These are phyloP conservation scores for Salix koriyanagi DNA, from an alignment of 345 rosid species.

Conservation along the genomic window DNA sequence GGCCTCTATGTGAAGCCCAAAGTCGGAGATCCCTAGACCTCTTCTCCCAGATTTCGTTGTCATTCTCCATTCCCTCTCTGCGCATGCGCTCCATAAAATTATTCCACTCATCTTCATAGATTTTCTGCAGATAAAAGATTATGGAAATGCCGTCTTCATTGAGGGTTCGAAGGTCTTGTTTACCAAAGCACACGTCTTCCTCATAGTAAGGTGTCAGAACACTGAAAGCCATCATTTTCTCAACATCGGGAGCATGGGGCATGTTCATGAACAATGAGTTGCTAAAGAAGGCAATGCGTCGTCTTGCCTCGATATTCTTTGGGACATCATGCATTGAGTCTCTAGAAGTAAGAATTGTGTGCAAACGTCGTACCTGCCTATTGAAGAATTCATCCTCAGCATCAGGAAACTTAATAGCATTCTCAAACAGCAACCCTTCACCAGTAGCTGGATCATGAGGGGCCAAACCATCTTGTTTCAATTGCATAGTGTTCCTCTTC, in stretches of 20 bases:
- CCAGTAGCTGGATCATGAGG: slow-evolving; percentile 35
- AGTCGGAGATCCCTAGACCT: slow-evolving; percentile 74
- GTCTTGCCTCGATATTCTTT: slow-evolving; percentile 71
- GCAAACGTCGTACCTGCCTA: slow-evolving; percentile 65
- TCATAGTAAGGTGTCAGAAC: slow-evolving; percentile 87
- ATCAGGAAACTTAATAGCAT: slow-evolving; percentile 61
- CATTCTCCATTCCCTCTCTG: slow-evolving; percentile 70
- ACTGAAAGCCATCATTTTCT: slow-evolving; percentile 94
- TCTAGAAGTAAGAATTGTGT: slow-evolving; percentile 69
- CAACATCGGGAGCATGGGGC: slow-evolving; percentile 81
- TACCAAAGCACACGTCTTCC: slow-evolving; percentile 71
- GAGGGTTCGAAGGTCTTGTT: slow-evolving; percentile 58
- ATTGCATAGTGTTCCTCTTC: slow-evolving; percentile 29
- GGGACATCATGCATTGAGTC: slow-evolving; percentile 87
- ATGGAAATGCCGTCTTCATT: slow-evolving; percentile 92
- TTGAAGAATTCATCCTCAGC: slow-evolving; percentile 54
- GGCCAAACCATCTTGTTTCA: slow-evolving; percentile 65
- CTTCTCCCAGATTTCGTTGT: slow-evolving; percentile 60
- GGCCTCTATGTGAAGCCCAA: slow-evolving; percentile 96
- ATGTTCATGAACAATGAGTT: slow-evolving; percentile 93
- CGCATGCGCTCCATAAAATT: slow-evolving; percentile 84
- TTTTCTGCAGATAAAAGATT: slow-evolving; percentile 75
- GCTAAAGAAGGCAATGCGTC: slow-evolving; percentile 85
- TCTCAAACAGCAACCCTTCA: slow-evolving; percentile 68
- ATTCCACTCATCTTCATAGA: slow-evolving; percentile 83